Evolutionary conservation across 352 stramenopile species (phyloP), one percentile per base, ranked within the genome.

Genomic region (Thalassiosira mediterranea): DNA sequence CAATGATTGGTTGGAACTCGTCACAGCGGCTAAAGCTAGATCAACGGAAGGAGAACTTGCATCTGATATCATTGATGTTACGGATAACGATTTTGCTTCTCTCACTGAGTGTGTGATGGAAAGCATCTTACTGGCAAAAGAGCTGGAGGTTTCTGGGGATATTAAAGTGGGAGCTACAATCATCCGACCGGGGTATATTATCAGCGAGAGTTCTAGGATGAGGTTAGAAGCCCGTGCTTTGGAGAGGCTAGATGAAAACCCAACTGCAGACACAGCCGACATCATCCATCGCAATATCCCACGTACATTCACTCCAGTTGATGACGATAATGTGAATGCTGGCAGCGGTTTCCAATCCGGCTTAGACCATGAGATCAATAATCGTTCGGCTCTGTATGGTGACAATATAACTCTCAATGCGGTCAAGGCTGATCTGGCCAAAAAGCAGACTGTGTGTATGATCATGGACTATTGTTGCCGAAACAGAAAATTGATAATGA

Each of bases 61-160:
- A 13, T 10, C 23, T 3, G 25, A 17, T 29, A 15, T 57, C 25
- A 25, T 68, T 40, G 58, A 52, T 26, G 26, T 65, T 15, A 65
- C 3, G 15, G 32, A 65, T 3, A 23, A 7, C 17, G 49, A 52
- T n/a, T 37, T 26, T 37, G 47, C 54, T 3, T 7, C 29, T 7
- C 29, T 71, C 2, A 64, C 26, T 37, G 25, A 60, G n/a, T 67
- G 10, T 28, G 54, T 75, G 25, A 21, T 72, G 17, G 49, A 64
- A 21, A 10, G 17, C 2, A 72, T 64, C 29, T 3, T 21, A 32
- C 17, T 48, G 3, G 29, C 19, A 8, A 26, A 37, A 21, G 15
- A 48, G 4, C 15, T 62, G 21, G 28, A 28, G 13, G 15, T 62
- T 3, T 15, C 4, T 3, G 34, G 28, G 4, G 11, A 3, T 21